Evolutionary conservation across 1,139 yeast species (phyloP), one percentile per base, ranked within the genome.

Genomic region (Pichia sp.): DNA sequence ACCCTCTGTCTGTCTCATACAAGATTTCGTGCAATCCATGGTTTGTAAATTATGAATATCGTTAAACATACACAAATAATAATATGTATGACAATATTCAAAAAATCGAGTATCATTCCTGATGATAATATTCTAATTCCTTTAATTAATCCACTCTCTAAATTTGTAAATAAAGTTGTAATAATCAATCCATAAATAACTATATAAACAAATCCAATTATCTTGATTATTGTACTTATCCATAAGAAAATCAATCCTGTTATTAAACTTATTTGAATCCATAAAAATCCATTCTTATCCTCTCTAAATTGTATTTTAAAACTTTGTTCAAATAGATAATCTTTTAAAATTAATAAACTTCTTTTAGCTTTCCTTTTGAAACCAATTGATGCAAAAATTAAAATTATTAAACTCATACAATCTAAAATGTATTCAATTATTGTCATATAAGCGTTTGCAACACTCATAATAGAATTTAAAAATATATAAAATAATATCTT

Each of bases 21-120:
- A n/a, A n/a, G n/a, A n/a, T n/a, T n/a, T n/a, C n/a, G n/a, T n/a
- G n/a, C n/a, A n/a, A 43, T 31, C 58, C 58, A 54, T 10, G 58
- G 58, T 35, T 46, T 53, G 10, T 36, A 21, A n/a, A 45, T 24
- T 6, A 49, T 28, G 24, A 49, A 39, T 28, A 40, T 6, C 11
- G 40, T 34, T 31, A 53, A 38, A 4, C 50, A 38, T n/a, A 48
- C 18, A 24, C 48, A 35, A 12, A 54, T 39, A 7, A 43, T 10
- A n/a, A 45, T 18, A 38, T 55, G 57, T 14, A 48, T 14, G 2
- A 24, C 23, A 24, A 31, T 25, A 32, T 38, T 40, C 6, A 39
- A 25, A 5, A 45, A 28, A 17, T 53, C 54, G 12, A 51, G 6
- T 19, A 45, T 45, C 28, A 38, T 38, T 2, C 57, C 57, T 2